Conservation (phyloP, 1,284 basidiomycete species). For the Fomitopsis palustris region DNA sequence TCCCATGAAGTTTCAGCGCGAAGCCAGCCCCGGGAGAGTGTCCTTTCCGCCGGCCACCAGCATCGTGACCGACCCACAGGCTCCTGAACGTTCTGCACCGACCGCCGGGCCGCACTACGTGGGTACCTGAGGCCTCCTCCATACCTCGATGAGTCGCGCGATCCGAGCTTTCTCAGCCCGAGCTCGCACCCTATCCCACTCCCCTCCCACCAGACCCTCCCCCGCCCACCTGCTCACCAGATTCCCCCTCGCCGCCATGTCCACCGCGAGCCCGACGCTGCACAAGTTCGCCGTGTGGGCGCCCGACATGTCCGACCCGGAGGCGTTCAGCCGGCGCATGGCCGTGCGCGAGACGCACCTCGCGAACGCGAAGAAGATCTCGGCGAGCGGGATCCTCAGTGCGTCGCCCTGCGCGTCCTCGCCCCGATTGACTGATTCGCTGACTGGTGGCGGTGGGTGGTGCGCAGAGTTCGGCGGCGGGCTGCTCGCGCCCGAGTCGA, state of each 20-base stretch:
- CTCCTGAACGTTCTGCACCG: neutral
- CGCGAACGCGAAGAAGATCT: constrained; percentile 18
- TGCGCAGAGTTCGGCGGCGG: constrained; percentile 26
- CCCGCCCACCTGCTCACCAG: neutral
- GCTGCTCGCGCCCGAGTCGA: constrained; percentile 25
- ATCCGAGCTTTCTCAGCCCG: neutral
- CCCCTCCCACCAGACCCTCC: neutral
- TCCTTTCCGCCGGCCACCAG: neutral
- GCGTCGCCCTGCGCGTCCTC: constrained; percentile 7
- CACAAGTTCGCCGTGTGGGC: constrained; percentile 36
- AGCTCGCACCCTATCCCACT: neutral
- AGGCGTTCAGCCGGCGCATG: constrained; percentile 30
- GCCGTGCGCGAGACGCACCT: constrained; percentile 32
- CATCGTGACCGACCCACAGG: neutral
- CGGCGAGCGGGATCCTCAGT: constrained; percentile 26
- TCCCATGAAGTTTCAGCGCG: too few relatives aligned
- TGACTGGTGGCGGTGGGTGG: neutral
- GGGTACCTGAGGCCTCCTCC: neutral
- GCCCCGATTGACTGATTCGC: neutral
- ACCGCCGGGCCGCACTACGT: neutral
- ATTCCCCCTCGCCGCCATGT: constrained; percentile 7
- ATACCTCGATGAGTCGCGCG: neutral
- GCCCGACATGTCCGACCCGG: constrained; percentile 35
- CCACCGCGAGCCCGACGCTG: constrained; percentile 8
- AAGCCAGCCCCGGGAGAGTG: too few relatives aligned